Evolutionary conservation across 768 basidiomycete species (phyloP), one percentile per base, ranked within the genome.

Genomic region (Jaapia argillacea): DNA sequence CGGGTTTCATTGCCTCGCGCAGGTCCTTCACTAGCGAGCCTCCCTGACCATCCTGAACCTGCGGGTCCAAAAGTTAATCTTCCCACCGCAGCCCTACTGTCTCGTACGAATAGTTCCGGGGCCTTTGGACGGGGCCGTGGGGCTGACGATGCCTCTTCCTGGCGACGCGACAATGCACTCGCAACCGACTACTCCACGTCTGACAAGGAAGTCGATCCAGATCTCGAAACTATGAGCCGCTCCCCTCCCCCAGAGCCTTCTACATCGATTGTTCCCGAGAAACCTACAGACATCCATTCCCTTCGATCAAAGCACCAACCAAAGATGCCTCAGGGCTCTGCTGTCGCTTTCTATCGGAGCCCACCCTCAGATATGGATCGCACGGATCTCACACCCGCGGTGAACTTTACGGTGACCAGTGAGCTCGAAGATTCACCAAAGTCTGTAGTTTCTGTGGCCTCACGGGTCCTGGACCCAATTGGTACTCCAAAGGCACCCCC

Each of bases 371-470:
- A 78, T 44, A 58, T 61, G 13, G 66, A 71, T 24, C 67, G 65
- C 45, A 62, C 63, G 27, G 72, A 77, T 51, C 51, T 68, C 3
- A 72, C 69, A 43, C 56, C 68, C 13, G 49, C 67, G 6, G 82
- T 88, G 45, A 79, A 74, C 48, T 91, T 91, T 63, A 85, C 79
- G 38, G 83, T 90, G 36, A 74, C 66, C 44, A 89, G 86, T 54
- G 88, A 90, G 59, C 55, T 90, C 42, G 85, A 87, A 33, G 55
- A 51, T 12, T 33, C 28, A n/a, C n/a, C n/a, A n/a, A n/a, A n/a
- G n/a, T n/a, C n/a, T n/a, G n/a, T n/a, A n/a, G n/a, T n/a, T n/a
- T n/a, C n/a, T n/a, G n/a, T n/a, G n/a, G n/a, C n/a, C n/a, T n/a
- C n/a, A n/a, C n/a, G n/a, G n/a, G n/a, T n/a, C n/a, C n/a, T n/a